Base-by-base conservation (phyloP, 1,284 basidiomycete genomes). In the Austroboletus rostrupii region DNA sequence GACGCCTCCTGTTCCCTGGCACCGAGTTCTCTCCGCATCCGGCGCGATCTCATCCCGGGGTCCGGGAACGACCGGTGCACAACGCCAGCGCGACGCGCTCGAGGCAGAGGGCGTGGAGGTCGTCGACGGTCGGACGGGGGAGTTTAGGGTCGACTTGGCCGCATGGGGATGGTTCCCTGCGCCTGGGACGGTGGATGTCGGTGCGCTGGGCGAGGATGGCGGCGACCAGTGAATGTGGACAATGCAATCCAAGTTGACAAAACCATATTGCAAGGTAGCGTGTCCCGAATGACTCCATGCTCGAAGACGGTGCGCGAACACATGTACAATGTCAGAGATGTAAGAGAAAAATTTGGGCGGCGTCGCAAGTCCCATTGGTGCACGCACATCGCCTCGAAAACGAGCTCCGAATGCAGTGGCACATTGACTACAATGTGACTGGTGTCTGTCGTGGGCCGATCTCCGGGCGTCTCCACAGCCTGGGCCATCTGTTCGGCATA, bases 1-100 rank as follows among this genome's bases (percentile, higher is more conserved):
- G 2, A 71, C 72, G n/a, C 80, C 82, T 1, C 80, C 83, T 16
- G 77, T 90, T 3, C 88, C 87, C 1, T 90, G 87, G 87, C 77
- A 89, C 50, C 79, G 87, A 35, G 86, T 90, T 10, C 72, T 90
- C 20, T 75, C 78, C 1, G 76, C 85, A 0, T 75, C 80, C 0
- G 87, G 86, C 1, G 69, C 74, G 1, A 91, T 94, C 50, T 91
- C 90, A 1, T 92, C 89, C 3, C 77, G 91, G 37, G 90, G 88
- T 0, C 89, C 91, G 6, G 83, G 82, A 6, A 85, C 84, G 17
- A 69, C 71, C 16, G 83, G 81, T 12, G 83, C 82, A 2, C 70
- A 74, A 26, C 67, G 76, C 2, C 84, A 87, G 57, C 70, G 76
- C n/a, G 72, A 77, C 3, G 74, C 72, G 21, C 72, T 87, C 19